A percentile compares a stretch with the other conserved stretches of the same genome.
phyloP scores from a whole-genome alignment of 2,329 filamentous ascomycete species.

The Drechslera avenae region DNA sequence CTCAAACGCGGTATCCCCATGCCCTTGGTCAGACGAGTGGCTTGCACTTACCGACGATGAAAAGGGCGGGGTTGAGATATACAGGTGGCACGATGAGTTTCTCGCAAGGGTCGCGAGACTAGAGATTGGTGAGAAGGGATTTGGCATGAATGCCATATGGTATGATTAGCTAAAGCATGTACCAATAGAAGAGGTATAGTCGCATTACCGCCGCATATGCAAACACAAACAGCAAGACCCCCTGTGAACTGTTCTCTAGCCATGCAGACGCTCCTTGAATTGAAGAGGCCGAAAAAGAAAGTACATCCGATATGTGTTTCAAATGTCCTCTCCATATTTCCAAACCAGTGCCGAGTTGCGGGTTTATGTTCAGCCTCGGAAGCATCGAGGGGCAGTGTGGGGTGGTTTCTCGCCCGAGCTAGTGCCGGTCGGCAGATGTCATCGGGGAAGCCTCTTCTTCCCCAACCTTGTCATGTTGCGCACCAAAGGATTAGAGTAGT shows the following conservation, averaged over 20 bases:
- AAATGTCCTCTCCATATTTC: conserved; percentile 5
- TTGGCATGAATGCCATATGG: conserved; percentile 97
- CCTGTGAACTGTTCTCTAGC: background rate
- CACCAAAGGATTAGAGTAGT: conserved; percentile 1
- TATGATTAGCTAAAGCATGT: conserved; percentile 65
- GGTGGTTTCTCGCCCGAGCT: conserved; percentile 12
- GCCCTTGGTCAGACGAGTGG: conserved; percentile 86
- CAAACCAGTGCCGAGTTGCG: conserved; percentile 3
- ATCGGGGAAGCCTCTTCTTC: conserved; percentile 32
- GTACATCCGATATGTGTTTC: background rate
- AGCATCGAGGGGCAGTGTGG: conserved; percentile 28
- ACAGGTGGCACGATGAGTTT: conserved; percentile 83
- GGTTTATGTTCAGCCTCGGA: conserved; percentile 32
- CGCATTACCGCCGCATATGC: no score
- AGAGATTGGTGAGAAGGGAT: conserved; percentile 83
- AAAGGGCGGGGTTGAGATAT: conserved; percentile 85
- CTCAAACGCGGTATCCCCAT: conserved; percentile 84
- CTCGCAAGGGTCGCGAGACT: conserved; percentile 76
- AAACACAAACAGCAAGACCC: no score
- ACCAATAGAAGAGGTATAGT: no score
- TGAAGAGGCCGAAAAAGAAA: no score
- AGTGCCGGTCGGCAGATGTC: conserved; percentile 39
- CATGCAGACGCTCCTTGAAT: no score
- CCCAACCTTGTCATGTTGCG: conserved; percentile 12
- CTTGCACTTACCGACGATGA: conserved; percentile 89